phyloP scores from a whole-genome alignment of 192 early-diverging fungal genomes.

The Coemansia guatemalensis region DNA sequence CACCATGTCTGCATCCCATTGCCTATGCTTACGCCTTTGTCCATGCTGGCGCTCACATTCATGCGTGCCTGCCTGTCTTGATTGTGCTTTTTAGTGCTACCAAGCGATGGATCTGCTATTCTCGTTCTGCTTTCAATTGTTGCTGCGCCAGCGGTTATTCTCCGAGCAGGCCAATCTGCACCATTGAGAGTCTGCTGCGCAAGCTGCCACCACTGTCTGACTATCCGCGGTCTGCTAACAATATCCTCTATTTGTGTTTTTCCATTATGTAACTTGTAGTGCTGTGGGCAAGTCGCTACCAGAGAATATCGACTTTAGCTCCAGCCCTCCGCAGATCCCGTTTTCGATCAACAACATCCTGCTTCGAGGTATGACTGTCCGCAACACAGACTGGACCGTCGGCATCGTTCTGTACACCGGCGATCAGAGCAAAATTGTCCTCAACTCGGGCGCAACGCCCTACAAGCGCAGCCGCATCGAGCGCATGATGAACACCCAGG shows the following conservation, averaged over 20 bases:
- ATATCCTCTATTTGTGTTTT: not conserved
- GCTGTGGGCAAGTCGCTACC: conserved; percentile 37
- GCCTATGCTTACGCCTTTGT: too few relatives aligned
- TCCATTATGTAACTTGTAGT: conserved; percentile 3
- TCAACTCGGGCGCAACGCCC: conserved; percentile 88
- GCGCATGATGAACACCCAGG: conserved; percentile 76
- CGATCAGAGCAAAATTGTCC: conserved; percentile 86
- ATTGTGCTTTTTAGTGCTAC: too few relatives aligned
- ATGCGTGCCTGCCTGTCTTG: too few relatives aligned
- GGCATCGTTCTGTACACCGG: conserved; percentile 85
- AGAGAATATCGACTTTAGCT: conserved; percentile 23
- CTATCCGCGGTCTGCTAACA: not conserved
- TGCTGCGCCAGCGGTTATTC: too few relatives aligned
- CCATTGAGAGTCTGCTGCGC: not conserved
- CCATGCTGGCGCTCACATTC: too few relatives aligned
- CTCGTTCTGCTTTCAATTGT: too few relatives aligned
- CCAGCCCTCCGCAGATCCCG: conserved; percentile 48
- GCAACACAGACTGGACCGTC: conserved; percentile 90
- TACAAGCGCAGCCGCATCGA: conserved; percentile 89
- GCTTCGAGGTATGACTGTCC: conserved; percentile 83
- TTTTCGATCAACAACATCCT: conserved; percentile 79
- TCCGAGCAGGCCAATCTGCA: too few relatives aligned
- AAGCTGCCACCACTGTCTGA: not conserved
- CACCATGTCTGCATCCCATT: too few relatives aligned
- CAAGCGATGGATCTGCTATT: too few relatives aligned